Evolutionary conservation across 2,329 filamentous ascomycete species (phyloP), one percentile per base, ranked within the genome.

Genomic region (Colletotrichum tropicale): DNA sequence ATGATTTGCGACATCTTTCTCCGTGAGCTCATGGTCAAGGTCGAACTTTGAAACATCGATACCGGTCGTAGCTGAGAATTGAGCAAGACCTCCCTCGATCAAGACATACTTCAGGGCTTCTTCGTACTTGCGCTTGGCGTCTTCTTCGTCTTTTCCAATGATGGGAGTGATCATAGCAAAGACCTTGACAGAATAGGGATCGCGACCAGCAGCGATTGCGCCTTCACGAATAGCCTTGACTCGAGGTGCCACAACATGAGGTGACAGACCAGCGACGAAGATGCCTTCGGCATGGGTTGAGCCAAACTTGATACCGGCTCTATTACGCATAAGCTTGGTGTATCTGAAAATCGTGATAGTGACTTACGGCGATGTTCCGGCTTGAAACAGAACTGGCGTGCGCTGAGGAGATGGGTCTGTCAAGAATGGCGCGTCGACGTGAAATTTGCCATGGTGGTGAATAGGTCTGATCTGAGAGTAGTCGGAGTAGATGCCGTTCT

Each of bases 231-330:
- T 91, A 21, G 86, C 87, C 38, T 86, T 84, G 34, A 92, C 85
- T 68, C 90, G 89, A 1, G 88, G 87, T 3, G 83, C 82, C 7
- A 91, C 82, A 0, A 90, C 81, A 3, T 82, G 77, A 0, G 89
- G 87, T 0, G 87, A 89, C 78, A 91, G 90, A 1, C 86, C 87
- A 0, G 89, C 89, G 6, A 92, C 89, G 75, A 92, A 92, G 64
- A 92, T 90, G 3, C 88, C 90, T 82, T 93, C 91, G 4, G 91
- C 91, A 75, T 93, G 90, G 0, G 85, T 88, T 6, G 90, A 86
- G 0, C 89, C 91, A 78, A 93, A 93, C 1, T 84, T 82, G 1
- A 87, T 89, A 0, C 91, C 91, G 0, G 91, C 91, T 0, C 88
- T 79, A 0, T 10, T 4, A 15, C 5, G 8, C 8, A 6, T 16